Base-by-base conservation (phyloP, 352 stramenopile genomes). In the Halophytophthora polymorphica region DNA sequence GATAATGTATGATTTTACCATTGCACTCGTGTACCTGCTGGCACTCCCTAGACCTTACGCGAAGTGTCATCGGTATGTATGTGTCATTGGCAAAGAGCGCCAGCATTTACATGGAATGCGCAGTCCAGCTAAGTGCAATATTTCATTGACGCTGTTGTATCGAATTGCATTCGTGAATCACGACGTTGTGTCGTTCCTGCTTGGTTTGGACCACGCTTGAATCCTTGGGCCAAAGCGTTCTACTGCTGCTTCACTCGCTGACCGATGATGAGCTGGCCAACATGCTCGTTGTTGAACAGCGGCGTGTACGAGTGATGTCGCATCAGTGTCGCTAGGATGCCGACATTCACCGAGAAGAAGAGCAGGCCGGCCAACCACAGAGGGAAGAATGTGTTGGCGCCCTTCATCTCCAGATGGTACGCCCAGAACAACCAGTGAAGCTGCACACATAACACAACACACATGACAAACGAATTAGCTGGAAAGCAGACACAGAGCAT, bases 311-410 rank as follows among this genome's bases (percentile, higher is more conserved):
- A 45, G 50, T 95, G 83, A 38, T 87, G 58, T 2, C 36, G 56
- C 68, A 93, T 93, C 7, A 95, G 52, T 28, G 66, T 87, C 25
- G 75, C 67, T 42, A 97, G 67, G 52, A 96, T 77, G 22, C 54
- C 64, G 13, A 95, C 68, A 46, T 97, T 97, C 18, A 89, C 82
- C 0, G 66, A 59, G 53, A 97, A 97, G 73, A 97, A 96, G n/a
- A 70, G 42, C 21, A 98, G 63, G 0, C 86, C 86, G 7, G 80
- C 77, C 13, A 95, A 21, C 92, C 92, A 98, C 15, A 97, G 63
- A 19, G 56, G 60, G 28, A 96, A 81, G 53, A 96, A 97, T 13
- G 83, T 96, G 58, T 96, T 95, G 33, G 75, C 35, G 43, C 90
- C 90, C 63, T 88, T 70, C 73, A 98, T 96, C 55, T 98, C 91